phyloP scores from a whole-genome alignment of 169 alveolate genomes.

The Neospora caninum region DNA sequence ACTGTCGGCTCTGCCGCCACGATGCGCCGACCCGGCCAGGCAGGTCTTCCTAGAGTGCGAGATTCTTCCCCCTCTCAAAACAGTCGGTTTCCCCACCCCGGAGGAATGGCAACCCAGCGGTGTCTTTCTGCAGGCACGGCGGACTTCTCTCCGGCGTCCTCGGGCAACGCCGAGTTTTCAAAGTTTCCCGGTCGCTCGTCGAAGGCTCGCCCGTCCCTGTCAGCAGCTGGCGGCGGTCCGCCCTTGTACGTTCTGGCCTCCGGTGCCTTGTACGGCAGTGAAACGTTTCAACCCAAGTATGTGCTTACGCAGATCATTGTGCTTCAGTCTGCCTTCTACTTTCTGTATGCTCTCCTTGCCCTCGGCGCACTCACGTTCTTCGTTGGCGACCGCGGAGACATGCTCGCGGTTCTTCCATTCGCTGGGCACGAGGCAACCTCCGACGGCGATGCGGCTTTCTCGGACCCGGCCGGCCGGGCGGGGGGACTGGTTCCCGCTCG shows the following conservation, averaged over 20 bases:
- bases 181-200: background rate
- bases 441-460: background rate
- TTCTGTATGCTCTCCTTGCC: slow-evolving; percentile 6
- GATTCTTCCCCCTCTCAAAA: background rate
- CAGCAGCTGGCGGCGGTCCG: background rate
- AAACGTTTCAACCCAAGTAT: background rate
- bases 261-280: slow-evolving; percentile 22
- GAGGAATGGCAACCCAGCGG: background rate
- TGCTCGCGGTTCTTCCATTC: background rate
- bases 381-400: background rate
- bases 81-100: background rate
- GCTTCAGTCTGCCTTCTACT: background rate
- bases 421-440: background rate
- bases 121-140: background rate
- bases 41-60: background rate
- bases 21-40: background rate
- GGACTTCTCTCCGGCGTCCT: background rate
- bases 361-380: background rate
- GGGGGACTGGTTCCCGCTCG: background rate
- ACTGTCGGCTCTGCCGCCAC: background rate
- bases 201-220: background rate
- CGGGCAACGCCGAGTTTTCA: background rate
- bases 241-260: background rate
- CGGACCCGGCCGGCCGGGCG: background rate
- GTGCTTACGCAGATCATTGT: slow-evolving; percentile 9